Conservation (phyloP, 805 yeast genomes). For the Babjeviella inositovora region DNA sequence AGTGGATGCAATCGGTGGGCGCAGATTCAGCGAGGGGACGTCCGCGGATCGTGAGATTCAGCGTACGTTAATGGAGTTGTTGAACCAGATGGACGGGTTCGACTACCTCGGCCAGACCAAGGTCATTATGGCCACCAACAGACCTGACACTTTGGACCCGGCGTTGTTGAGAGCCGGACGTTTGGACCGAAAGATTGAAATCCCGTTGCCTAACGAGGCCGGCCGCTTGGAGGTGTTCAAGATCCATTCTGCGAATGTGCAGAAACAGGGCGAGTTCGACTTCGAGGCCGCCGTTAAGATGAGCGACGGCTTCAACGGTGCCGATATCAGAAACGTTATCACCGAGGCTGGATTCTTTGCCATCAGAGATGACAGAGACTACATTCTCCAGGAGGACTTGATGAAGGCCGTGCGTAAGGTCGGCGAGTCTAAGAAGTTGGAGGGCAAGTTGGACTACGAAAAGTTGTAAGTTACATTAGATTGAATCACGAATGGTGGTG, state of each 20-base stretch:
- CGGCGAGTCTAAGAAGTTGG: slow-evolving; percentile 90
- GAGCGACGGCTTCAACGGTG: slow-evolving; percentile 99
- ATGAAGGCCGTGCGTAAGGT: slow-evolving; percentile 98
- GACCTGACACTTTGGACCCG: slow-evolving; percentile 97
- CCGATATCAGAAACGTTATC: slow-evolving; percentile 89
- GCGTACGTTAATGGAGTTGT: slow-evolving; percentile 91
- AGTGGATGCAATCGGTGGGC: slow-evolving; percentile 97
- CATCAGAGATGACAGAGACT: slow-evolving; percentile 93
- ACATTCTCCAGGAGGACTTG: slow-evolving; percentile 81
- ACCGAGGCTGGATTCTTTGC: slow-evolving; percentile 99
- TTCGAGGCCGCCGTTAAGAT: slow-evolving; percentile 94
- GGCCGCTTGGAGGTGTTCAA: slow-evolving; percentile 90
- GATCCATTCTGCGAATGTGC: slow-evolving; percentile 75
- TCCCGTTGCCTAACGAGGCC: slow-evolving; percentile 88
- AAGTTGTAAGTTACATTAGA: slow-evolving; percentile 54
- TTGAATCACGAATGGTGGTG: no score
- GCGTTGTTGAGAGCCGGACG: slow-evolving; percentile 96
- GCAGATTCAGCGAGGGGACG: slow-evolving; percentile 95
- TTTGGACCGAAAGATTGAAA: slow-evolving; percentile 91
- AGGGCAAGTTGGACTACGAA: slow-evolving; percentile 91
- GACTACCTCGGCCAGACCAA: slow-evolving; percentile 94
- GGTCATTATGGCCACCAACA: slow-evolving; percentile 97
- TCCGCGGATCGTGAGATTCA: slow-evolving; percentile 98
- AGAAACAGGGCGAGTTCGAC: slow-evolving; percentile 91
- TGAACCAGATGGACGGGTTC: slow-evolving; percentile 98